Conservation (phyloP, 176 grass and related monocot genomes). For the bread wheat (Triticum aestivum) region IWGSC_CS_RefSeq_v2.1 NC_057802.1:95372042-95372541, state of each 20-base stretch:
- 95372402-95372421: neutral
- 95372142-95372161: conserved; percentile 89
- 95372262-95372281: neutral
- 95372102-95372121: conserved; percentile 75
- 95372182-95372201: neutral
- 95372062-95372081: conserved; percentile 64
- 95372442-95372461: too few species aligned
- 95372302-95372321: neutral
- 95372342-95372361: neutral
- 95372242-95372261: neutral
- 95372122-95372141: conserved; percentile 68
- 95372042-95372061: neutral
- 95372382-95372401: neutral
- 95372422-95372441: neutral
- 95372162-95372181: conserved; percentile 18
- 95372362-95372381: neutral
- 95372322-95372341: neutral
- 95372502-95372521: too few species aligned
- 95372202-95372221: neutral
- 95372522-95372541: too few species aligned
- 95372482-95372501: too few species aligned
- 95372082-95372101: conserved; percentile 61
- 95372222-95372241: neutral
- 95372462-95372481: too few species aligned
- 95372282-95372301: neutral